These are phyloP conservation scores for Diaporthe capsici DNA, from an alignment of 2,329 filamentous ascomycete genomes.

Conservation along the genomic window DNA sequence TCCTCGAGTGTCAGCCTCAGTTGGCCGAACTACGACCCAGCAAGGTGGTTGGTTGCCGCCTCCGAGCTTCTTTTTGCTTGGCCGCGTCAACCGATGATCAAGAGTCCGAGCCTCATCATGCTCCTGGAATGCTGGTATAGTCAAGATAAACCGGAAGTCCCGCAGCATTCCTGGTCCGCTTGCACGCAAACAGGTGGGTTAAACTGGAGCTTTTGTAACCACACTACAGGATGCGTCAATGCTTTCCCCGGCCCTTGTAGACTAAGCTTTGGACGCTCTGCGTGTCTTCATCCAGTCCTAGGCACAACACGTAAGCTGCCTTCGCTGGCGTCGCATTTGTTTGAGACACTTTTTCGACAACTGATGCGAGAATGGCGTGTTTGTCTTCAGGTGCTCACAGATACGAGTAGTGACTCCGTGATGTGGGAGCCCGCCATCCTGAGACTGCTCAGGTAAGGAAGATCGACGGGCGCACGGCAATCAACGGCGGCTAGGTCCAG, in stretches of 20 bases:
- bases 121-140: background rate
- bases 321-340: background rate
- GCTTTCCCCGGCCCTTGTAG: background rate
- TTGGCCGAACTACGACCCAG: background rate
- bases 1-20: background rate
- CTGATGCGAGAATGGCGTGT: background rate
- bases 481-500: background rate
- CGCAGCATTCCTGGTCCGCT: background rate
- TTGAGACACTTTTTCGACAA: background rate
- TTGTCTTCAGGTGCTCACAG: background rate
- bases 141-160: background rate
- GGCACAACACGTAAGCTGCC: background rate
- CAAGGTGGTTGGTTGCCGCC: background rate
- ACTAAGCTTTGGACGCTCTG: background rate
- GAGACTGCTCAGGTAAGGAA: background rate
- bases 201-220: background rate
- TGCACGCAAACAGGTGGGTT: background rate
- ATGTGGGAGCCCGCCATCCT: background rate
- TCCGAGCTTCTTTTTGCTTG: background rate
- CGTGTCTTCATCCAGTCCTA: background rate
- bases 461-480: background rate
- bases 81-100: constrained; percentile 9
- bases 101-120: background rate
- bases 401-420: background rate
- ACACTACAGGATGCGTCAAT: background rate